Conservation (phyloP, 169 alveolate genomes). For the Amoebophrya sp. region DNA sequence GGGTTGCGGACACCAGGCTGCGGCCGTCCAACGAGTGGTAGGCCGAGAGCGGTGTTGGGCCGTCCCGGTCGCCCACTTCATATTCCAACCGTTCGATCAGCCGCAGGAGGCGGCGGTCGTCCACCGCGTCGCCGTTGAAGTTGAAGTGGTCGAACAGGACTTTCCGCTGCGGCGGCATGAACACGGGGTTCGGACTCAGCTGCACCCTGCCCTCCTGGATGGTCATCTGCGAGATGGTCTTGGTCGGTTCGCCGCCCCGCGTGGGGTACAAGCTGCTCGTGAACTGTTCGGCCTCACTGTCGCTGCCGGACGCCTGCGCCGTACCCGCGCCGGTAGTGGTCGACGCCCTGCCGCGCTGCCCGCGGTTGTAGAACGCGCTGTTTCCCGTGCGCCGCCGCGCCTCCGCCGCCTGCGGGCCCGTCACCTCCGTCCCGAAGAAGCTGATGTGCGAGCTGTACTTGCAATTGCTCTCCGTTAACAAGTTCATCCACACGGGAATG, state of each 20-base stretch:
- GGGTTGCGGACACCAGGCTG: too few species aligned
- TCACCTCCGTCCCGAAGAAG: neutral
- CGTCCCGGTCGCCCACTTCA: neutral
- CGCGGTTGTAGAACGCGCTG: neutral
- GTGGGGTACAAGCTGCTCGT: neutral
- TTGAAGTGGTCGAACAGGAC: neutral
- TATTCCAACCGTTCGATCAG: neutral
- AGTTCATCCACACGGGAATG: neutral
- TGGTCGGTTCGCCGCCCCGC: neutral
- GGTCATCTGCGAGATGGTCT: neutral
- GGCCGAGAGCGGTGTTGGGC: too few species aligned
- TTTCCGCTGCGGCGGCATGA: neutral
- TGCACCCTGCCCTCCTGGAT: neutral
- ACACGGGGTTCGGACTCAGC: neutral
- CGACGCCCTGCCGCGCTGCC: neutral
- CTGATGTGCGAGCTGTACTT: neutral
- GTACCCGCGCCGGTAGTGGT: neutral
- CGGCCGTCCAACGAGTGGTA: too few species aligned
- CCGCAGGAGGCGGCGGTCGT: neutral
- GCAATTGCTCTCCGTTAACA: neutral
- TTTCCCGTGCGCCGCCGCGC: neutral
- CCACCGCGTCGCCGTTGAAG: neutral
- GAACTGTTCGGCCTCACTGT: neutral
- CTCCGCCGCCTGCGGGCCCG: neutral
- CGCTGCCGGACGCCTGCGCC: neutral